Evolutionary conservation across 192 early-diverging fungal genomes (phyloP).

Genomic region (Coemansia sp.): DNA sequence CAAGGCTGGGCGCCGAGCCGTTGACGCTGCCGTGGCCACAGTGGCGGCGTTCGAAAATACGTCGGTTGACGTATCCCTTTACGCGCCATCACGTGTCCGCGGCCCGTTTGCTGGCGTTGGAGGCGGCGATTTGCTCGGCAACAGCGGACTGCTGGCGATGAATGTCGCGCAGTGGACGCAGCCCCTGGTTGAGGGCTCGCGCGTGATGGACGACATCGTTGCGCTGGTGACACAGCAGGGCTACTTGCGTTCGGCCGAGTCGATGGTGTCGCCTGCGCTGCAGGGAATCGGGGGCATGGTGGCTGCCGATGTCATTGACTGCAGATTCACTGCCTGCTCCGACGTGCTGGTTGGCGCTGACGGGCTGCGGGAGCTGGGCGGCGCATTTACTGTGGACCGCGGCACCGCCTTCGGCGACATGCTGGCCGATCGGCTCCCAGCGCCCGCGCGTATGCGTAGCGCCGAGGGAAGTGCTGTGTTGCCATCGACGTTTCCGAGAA

Average conservation of each 20-base stretch:
- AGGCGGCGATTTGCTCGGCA: background rate
- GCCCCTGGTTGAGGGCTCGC: conserved; percentile 18
- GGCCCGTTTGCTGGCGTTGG: background rate
- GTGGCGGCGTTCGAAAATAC: conserved; percentile 24
- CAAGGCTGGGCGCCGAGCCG: conserved; percentile 2
- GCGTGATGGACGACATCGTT: conserved; percentile 34
- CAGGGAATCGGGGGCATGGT: background rate
- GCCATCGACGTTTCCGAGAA: conserved; percentile 28
- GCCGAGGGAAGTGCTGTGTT: conserved; percentile 4
- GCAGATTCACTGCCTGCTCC: conserved; percentile 24
- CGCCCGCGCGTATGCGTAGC: conserved; percentile 3
- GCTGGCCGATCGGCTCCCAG: conserved; percentile 8
- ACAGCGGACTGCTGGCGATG: conserved; percentile 27
- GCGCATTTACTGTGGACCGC: conserved; percentile 38
- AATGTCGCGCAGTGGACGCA: conserved; percentile 42
- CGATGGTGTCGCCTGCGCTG: conserved; percentile 34
- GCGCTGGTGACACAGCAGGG: conserved; percentile 38
- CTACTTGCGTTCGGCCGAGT: conserved; percentile 28
- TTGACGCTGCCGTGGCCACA: conserved; percentile 28
- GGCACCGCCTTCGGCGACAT: conserved; percentile 24
- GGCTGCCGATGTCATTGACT: conserved; percentile 10
- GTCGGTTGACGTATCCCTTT: conserved; percentile 40
- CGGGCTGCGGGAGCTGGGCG: conserved; percentile 11
- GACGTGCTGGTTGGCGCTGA: background rate
- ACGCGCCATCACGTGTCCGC: conserved; percentile 13